Percentiles rank a stretch among this genome's conserved stretches.
phyloP scores from a whole-genome alignment of 192 early-diverging fungal species.

The Podila epigama region DNA sequence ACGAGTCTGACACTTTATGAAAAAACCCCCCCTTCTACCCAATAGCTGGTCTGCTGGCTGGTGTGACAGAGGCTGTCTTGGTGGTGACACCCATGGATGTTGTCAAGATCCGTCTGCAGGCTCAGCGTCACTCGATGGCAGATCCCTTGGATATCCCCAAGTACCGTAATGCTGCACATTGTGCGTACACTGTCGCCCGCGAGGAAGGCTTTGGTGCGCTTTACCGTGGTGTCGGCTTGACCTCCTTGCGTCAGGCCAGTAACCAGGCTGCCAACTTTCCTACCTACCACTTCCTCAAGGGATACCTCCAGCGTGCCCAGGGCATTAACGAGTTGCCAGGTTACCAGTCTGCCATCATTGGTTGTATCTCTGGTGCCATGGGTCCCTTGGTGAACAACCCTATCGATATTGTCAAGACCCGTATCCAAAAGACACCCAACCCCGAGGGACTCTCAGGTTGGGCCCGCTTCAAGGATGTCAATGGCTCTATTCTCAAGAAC shows the following conservation, averaged over 20 bases:
- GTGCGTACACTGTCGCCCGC: conserved; percentile 88
- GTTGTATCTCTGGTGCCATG: conserved; percentile 91
- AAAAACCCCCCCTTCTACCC: no score
- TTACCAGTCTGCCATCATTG: conserved; percentile 90
- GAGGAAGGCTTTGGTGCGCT: conserved; percentile 89
- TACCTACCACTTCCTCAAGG: conserved; percentile 92
- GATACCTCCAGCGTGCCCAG: conserved; percentile 70
- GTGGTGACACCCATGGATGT: conserved; percentile 99
- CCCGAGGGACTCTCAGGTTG: conserved; percentile 75
- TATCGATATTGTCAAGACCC: conserved; percentile 98
- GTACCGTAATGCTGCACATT: conserved; percentile 94
- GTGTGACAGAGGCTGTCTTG: conserved; percentile 90
- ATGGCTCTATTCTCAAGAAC: conserved; percentile 80
- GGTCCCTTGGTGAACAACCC: conserved; percentile 93
- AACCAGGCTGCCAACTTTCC: conserved; percentile 99
- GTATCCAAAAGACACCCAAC: conserved; percentile 88
- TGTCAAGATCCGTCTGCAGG: conserved; percentile 98
- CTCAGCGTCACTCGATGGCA: conserved; percentile 93
- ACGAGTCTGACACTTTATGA: conserved; percentile 92
- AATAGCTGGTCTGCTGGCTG: conserved; percentile 91
- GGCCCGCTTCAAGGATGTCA: conserved; percentile 79
- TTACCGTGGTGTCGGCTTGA: conserved; percentile 95
- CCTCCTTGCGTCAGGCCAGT: conserved; percentile 92
- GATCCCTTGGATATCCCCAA: conserved; percentile 97
- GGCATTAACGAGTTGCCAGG: conserved; percentile 78